Evolutionary conservation across 306 rosid genomes (phyloP), one percentile per base, ranked within the genome.

Genomic region (Glycine tomentella): DNA sequence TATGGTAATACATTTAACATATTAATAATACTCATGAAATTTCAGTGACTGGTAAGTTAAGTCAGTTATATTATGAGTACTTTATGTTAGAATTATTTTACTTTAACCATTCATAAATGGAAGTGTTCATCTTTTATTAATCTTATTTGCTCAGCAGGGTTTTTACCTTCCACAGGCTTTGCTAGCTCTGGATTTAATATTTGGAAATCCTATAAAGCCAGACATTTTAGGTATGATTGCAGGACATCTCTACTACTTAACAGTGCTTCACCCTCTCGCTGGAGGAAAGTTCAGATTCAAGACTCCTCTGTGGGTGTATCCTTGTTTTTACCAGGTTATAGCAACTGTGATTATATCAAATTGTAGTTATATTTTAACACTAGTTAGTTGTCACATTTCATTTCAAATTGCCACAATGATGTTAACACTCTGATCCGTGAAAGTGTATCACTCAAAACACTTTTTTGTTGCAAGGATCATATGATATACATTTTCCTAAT

Each of bases 271-370:
- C 83, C 96, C 96, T 69, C 94, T 90, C 78, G 78, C 91, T 67
- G 91, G 92, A 55, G 92, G 97, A 33, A 81, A 90, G 46, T 46
- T 46, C 83, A 71, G 34, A 59, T 72, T 90, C 90, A 93, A 86
- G 72, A 88, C 97, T 69, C 92, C 94, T 84, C 73, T 80, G 4
- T 88, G 80, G 87, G 88, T 91, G 97, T 92, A 92, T 92, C 95
- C 91, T 87, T 79, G 84, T 25, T 25, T 68, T 34, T 53, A 49
- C 33, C 31, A 17, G 31, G 31, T 25, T 25, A 0, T 25, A 2
- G 31, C 45, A 42, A 42, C 9, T 31, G 31, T 13, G 34, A 64
- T 48, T 57, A 9, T 17, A 74, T 40, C 53, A 48, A 79, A 6
- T 52, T 66, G n/a, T 25, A 25, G 31, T 25, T 25, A 25, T 25